Evolutionary conservation across 164 flowering plant species (phyloP).

Genomic region (Nelumbo lutea): DNA sequence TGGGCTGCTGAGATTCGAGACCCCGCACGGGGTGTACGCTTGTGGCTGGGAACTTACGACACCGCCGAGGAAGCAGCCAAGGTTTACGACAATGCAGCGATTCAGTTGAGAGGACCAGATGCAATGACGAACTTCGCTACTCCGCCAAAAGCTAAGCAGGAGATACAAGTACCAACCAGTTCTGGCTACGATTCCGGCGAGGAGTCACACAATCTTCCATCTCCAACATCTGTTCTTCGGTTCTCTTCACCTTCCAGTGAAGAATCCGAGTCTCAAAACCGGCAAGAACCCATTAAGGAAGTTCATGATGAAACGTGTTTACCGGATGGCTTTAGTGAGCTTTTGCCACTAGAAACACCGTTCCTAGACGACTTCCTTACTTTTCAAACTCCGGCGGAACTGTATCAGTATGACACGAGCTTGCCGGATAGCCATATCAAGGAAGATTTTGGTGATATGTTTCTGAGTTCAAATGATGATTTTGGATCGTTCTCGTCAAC

Average conservation of each 20-base stretch:
- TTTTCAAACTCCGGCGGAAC: constrained; percentile 29
- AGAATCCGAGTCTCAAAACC: constrained; percentile 26
- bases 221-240: constrained; percentile 65
- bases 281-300: constrained; percentile 1
- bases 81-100: constrained; percentile 72
- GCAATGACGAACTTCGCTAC: constrained; percentile 59
- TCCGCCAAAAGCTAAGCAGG: constrained; percentile 18
- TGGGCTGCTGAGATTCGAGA: constrained; percentile 89
- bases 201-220: constrained; percentile 29
- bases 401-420: constrained; percentile 17
- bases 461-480: constrained; percentile 10
- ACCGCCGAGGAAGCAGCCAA: constrained; percentile 79
- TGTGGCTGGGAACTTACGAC: constrained; percentile 69
- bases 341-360: constrained; percentile 19
- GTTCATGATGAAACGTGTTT: constrained; percentile 3
- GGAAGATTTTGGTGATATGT: constrained; percentile 18
- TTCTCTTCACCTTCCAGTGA: constrained; percentile 25
- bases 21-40: constrained; percentile 49
- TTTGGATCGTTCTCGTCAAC: constrained; percentile 20
- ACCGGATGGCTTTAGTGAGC: constrained; percentile 19
- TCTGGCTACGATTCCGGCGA: constrained; percentile 42
- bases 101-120: constrained; percentile 66
- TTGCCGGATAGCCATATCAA: constrained; percentile 14
- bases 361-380: constrained; percentile 32
- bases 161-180: constrained; percentile 3